These are phyloP conservation scores for Heimioporus sp. DNA, from an alignment of 768 basidiomycete species.

Conservation along the genomic window DNA sequence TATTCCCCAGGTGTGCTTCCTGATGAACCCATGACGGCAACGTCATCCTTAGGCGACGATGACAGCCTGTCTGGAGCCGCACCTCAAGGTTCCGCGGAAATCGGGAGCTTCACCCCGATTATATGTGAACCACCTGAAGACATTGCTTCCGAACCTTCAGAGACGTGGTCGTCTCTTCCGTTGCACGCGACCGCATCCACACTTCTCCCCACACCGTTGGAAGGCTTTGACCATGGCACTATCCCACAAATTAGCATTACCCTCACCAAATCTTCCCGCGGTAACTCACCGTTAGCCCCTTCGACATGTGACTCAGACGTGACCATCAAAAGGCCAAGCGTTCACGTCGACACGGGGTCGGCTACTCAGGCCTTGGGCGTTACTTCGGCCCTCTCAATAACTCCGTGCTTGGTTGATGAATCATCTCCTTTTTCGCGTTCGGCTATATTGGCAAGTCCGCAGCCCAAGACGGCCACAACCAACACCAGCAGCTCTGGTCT, in stretches of 20 bases:
- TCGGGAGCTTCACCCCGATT: slow-evolving; percentile 24
- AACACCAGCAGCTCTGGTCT: slow-evolving; percentile 22
- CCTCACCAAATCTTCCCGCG: slow-evolving; percentile 28
- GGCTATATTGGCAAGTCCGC: slow-evolving; percentile 19
- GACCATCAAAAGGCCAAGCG: slow-evolving; percentile 26
- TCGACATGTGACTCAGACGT: slow-evolving; percentile 27
- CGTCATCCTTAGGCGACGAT: slow-evolving; percentile 12
- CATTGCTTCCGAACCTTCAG: slow-evolving; percentile 18
- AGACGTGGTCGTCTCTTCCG: slow-evolving; percentile 14
- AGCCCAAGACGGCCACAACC: slow-evolving; percentile 24
- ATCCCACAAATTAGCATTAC: slow-evolving; percentile 32
- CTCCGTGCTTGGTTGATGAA: slow-evolving; percentile 20
- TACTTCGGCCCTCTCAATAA: slow-evolving; percentile 8
- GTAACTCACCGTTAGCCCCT: slow-evolving; percentile 24
- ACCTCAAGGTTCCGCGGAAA: slow-evolving; percentile 21
- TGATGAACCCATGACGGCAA: slow-evolving; percentile 14
- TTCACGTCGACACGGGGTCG: slow-evolving; percentile 28
- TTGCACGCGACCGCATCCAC: slow-evolving; percentile 10
- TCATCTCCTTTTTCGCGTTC: slow-evolving; percentile 20
- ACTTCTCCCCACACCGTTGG: slow-evolving; percentile 11
- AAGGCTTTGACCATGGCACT: slow-evolving; percentile 13
- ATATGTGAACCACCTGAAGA: slow-evolving; percentile 32
- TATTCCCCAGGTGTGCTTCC: slow-evolving; percentile 14
- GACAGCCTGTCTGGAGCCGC: slow-evolving; percentile 8
- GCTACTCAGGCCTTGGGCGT: slow-evolving; percentile 19